Conservation (phyloP, 176 grass and related monocot species). For the Aegilops speltoides region DNA sequence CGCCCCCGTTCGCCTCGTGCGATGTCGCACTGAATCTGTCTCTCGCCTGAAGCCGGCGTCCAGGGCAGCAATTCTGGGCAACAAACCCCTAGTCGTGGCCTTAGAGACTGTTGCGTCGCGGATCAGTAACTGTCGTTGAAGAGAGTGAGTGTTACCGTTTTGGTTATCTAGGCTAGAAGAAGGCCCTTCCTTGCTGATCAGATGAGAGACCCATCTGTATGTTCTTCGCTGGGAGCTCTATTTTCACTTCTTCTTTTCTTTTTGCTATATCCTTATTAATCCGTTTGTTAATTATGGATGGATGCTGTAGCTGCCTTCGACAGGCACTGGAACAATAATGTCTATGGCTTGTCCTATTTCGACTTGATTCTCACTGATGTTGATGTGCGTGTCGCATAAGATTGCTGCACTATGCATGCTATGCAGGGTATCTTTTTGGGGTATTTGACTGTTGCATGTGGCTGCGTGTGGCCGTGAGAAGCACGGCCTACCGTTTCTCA, state of each 20-base stretch:
- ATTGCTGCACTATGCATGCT: background rate
- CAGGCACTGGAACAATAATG: conserved; percentile 47
- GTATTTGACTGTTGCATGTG: too few species aligned
- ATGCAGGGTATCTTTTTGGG: too few species aligned
- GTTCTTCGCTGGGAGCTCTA: conserved; percentile 21
- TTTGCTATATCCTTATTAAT: conserved; percentile 1
- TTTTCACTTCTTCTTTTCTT: conserved; percentile 2
- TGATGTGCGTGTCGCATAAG: background rate
- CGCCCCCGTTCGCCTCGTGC: conserved; percentile 59
- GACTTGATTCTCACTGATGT: background rate
- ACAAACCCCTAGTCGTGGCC: conserved; percentile 40
- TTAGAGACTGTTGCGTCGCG: conserved; percentile 36
- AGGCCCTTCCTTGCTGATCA: conserved; percentile 21
- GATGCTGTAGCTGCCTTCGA: conserved; percentile 45
- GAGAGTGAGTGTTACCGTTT: conserved; percentile 49
- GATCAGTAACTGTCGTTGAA: conserved; percentile 56
- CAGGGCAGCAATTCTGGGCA: conserved; percentile 50
- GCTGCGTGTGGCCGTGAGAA: too few species aligned
- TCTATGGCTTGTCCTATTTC: conserved; percentile 18
- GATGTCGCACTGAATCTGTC: conserved; percentile 42
- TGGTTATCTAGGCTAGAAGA: conserved; percentile 57
- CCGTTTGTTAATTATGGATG: conserved; percentile 36
- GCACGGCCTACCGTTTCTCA: too few species aligned
- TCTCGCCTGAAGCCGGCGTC: conserved; percentile 36
- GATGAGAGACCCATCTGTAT: conserved; percentile 37